Percentiles rank a stretch among this genome's conserved stretches.
These are phyloP conservation scores for Cyclocybe aegerita DNA, from an alignment of 768 basidiomycete species.

Conservation along the genomic window DNA sequence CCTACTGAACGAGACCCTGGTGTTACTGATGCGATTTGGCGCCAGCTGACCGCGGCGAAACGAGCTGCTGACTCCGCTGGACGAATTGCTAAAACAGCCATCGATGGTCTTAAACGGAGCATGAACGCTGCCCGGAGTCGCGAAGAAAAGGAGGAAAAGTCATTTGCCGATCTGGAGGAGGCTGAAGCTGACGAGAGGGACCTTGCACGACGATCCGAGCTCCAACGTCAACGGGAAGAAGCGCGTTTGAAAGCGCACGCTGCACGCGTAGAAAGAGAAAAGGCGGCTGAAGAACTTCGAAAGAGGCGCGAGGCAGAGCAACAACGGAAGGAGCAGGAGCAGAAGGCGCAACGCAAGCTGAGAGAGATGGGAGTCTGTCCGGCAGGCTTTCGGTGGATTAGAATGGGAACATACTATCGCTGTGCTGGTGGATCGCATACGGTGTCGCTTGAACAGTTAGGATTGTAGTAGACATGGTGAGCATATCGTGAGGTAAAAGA, in stretches of 20 bases:
- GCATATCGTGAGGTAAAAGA: neutral
- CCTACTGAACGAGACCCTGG: conserved; percentile 40
- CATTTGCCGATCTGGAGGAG: conserved; percentile 2
- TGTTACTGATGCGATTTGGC: conserved; percentile 51
- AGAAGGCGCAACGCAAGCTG: conserved; percentile 37
- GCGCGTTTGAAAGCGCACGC: conserved; percentile 15
- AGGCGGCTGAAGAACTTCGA: conserved; percentile 11
- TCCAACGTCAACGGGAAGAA: conserved; percentile 25
- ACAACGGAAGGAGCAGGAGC: conserved; percentile 34
- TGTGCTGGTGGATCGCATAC: conserved; percentile 26
- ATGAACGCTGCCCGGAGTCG: neutral
- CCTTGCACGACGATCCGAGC: conserved; percentile 23
- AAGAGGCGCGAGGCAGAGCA: conserved; percentile 20
- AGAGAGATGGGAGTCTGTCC: conserved; percentile 48
- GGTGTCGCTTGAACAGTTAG: conserved; percentile 17
- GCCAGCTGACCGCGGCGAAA: conserved; percentile 41
- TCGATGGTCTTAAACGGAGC: conserved; percentile 27
- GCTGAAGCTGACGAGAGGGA: conserved; percentile 21
- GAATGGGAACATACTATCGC: neutral
- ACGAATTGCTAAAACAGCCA: conserved; percentile 45
- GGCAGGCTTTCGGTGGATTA: conserved; percentile 21
- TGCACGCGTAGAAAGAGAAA: conserved; percentile 13
- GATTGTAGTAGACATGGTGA: conserved; percentile 5
- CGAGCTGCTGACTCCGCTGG: neutral
- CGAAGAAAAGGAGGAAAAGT: neutral